These are phyloP conservation scores for Plasmodium gonderi DNA, from an alignment of 169 alveolate genomes.

Conservation along the genomic window DNA sequence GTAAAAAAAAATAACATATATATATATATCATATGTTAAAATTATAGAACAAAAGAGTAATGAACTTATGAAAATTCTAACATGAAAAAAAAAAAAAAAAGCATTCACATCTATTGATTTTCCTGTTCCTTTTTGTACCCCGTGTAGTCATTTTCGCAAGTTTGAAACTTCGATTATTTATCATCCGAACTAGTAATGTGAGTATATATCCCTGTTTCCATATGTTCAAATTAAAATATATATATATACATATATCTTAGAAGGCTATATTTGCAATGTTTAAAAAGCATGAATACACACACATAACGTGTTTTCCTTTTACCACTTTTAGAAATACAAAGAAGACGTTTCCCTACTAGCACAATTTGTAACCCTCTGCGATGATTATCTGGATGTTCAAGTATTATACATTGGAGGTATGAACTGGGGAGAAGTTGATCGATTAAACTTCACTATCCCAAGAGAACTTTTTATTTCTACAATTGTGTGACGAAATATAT, in stretches of 20 bases:
- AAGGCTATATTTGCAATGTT: neutral
- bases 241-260: neutral
- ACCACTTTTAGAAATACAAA: conserved; percentile 40
- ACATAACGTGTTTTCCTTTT: neutral
- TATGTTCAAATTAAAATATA: neutral
- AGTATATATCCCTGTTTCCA: neutral
- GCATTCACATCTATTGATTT: neutral
- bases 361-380: conserved; percentile 41
- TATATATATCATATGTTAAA: neutral
- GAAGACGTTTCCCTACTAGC: conserved; percentile 8
- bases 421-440: neutral
- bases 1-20: conserved; percentile 34
- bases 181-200: conserved; percentile 61
- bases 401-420: conserved; percentile 48
- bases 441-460: neutral
- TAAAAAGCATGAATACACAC: neutral
- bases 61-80: neutral
- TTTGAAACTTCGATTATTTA: conserved; percentile 26
- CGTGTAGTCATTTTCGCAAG: conserved; percentile 31
- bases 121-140: neutral
- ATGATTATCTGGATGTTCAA: conserved; percentile 18
- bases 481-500: neutral
- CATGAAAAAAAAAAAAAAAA: neutral
- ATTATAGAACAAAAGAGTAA: neutral
- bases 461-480: neutral